Base-by-base conservation (phyloP, 495 filamentous ascomycete species). In the Neurospora sp. region DNA sequence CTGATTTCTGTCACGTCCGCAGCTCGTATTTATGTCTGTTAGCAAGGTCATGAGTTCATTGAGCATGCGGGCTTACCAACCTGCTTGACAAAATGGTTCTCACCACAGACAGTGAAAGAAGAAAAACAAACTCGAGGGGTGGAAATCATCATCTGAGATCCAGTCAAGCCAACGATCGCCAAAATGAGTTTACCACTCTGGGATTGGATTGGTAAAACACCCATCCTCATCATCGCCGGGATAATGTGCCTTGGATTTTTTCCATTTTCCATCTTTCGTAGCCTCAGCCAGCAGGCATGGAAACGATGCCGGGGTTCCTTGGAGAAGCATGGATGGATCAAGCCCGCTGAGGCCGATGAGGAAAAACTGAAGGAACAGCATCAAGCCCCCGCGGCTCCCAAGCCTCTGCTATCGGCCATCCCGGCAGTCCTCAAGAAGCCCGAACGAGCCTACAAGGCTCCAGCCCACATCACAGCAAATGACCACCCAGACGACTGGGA, bases 181-280 rank as follows among this genome's bases (percentile, higher is more conserved):
- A 76, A 72, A 16, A 79, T 77, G 76, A 70, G 46, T 1, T 46
- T 41, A 38, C 14, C 27, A 35, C 74, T 59, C 3, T 74, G 71
- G 72, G 20, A 75, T 20, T 71, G 70, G 48, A 66, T 76, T 40
- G 31, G 46, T 12, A 74, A 44, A 12, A 38, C 38, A 2, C 72
- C 69, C 35, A 72, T 77, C 11, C 31, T 79, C 38, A 20, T 70
- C 37, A 79, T 79, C 54, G 69, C 59, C 44, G 5, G 70, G 16
- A 41, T 74, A n/a, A 27, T 76, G 10, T 75, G 76, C 66, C 75
- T 77, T n/a, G 46, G 69, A 39, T 79, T 76, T 72, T n/a, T 77
- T 23, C 73, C 76, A n/a, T 16, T 79, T 11, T 42, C 73, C 37
- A 23, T 48, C 35, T 14, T 66, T n/a, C 31, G 76, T 14, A 75